These are phyloP conservation scores for Ambispora gerdemannii DNA, from an alignment of 192 early-diverging fungal species.

Conservation along the genomic window DNA sequence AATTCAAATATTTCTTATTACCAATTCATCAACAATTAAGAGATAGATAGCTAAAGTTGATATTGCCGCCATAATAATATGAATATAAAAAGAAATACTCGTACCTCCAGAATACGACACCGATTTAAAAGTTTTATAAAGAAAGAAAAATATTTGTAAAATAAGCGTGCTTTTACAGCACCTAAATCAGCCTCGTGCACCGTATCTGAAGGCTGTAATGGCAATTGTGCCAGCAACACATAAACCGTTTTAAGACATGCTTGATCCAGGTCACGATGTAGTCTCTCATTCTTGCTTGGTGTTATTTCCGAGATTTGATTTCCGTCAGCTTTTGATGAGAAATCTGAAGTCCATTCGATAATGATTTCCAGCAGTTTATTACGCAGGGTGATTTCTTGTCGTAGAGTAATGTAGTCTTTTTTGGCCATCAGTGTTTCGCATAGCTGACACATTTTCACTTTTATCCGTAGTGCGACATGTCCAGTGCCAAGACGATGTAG, in stretches of 20 bases:
- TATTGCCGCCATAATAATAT: no score
- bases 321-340: conserved; percentile 44
- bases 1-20: background rate
- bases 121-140: conserved; percentile 71
- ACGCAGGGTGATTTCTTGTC: conserved; percentile 70
- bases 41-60: no score
- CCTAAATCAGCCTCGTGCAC: conserved; percentile 56
- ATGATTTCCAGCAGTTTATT: conserved; percentile 70
- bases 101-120: conserved; percentile 62
- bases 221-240: conserved; percentile 63
- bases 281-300: conserved; percentile 51
- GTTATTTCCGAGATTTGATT: conserved; percentile 37
- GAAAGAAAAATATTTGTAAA: conserved; percentile 73
- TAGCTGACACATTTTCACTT: conserved; percentile 73
- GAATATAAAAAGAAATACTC: background rate
- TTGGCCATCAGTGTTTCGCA: conserved; percentile 70
- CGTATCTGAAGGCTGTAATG: conserved; percentile 64
- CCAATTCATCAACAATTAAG: no score
- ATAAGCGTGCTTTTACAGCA: conserved; percentile 61
- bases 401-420: conserved; percentile 67
- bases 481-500: conserved; percentile 60
- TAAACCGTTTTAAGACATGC: conserved; percentile 76
- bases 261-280: conserved; percentile 73
- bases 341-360: conserved; percentile 78
- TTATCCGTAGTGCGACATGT: conserved; percentile 61